A percentile compares a stretch with the other conserved stretches of the same genome.
phyloP scores from a whole-genome alignment of 805 yeast species.

The Candida hispaniensis region DNA sequence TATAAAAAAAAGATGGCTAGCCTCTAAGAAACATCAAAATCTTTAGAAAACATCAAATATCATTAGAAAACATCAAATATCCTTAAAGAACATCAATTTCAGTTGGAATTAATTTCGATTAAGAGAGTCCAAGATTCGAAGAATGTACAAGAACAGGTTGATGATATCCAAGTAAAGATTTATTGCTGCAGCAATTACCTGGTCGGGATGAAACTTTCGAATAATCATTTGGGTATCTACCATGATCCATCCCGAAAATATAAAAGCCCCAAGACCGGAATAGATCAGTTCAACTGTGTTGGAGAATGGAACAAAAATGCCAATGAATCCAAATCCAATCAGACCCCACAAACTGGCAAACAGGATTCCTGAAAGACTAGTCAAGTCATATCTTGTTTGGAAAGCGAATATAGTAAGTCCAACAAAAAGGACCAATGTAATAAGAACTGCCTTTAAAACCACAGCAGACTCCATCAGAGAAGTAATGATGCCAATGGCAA shows the following conservation, averaged over 20 bases:
- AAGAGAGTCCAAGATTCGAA: conserved; percentile 44
- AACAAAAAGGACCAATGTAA: conserved; percentile 60
- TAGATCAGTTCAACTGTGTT: conserved; percentile 53
- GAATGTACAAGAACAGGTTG: no score
- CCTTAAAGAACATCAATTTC: no score
- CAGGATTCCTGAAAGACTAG: conserved; percentile 52
- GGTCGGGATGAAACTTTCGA: conserved; percentile 68
- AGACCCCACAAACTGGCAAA: conserved; percentile 52
- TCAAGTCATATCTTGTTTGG: conserved; percentile 67
- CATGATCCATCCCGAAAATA: conserved; percentile 61
- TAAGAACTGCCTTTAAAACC: conserved; percentile 57
- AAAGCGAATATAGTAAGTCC: conserved; percentile 69
- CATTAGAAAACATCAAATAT: no score
- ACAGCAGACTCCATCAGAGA: conserved; percentile 50
- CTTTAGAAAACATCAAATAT: no score
- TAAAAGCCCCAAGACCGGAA: conserved; percentile 60
- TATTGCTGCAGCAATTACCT: conserved; percentile 74
- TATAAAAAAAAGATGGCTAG: no score
- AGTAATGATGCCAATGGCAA: conserved; percentile 57
- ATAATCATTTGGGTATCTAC: conserved; percentile 75
- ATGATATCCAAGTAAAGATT: conserved; percentile 70
- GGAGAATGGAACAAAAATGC: conserved; percentile 53
- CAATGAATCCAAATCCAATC: conserved; percentile 60
- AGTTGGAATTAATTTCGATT: no score
- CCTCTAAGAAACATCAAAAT: no score